A percentile compares a stretch with the other conserved stretches of the same genome.
Evolutionary conservation across 441 rosid genomes (phyloP).

Genomic region (Erodium trifolium): DNA sequence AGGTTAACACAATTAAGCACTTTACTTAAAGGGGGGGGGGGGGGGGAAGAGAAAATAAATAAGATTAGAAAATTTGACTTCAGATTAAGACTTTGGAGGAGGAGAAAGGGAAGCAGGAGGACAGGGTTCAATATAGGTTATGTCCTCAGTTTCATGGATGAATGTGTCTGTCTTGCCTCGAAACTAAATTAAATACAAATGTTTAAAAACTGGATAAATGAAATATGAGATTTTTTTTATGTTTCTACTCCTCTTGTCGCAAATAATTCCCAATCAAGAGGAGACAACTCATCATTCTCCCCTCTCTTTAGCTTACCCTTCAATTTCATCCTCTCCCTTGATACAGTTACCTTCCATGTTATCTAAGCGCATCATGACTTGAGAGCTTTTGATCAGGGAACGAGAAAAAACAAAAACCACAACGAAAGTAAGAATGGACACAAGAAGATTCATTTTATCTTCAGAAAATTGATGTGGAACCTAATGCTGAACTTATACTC

Average conservation of each 20-base stretch:
- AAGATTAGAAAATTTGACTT: not conserved
- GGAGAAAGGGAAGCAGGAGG: not conserved
- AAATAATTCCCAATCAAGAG: not conserved
- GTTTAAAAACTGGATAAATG: not conserved
- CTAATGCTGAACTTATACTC: constrained; percentile 1
- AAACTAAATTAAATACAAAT: not conserved
- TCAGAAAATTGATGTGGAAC: not conserved
- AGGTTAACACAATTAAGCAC: not conserved
- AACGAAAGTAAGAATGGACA: not conserved
- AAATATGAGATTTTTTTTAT: not conserved
- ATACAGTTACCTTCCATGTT: not conserved
- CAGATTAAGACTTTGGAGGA: not conserved
- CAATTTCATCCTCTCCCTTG: not conserved
- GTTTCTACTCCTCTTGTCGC: not conserved
- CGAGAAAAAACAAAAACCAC: not conserved
- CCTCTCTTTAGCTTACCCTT: not conserved
- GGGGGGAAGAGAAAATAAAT: not conserved
- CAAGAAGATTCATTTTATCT: not conserved
- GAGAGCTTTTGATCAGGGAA: not conserved
- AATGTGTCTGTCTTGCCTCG: not conserved
- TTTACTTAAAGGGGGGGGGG: not conserved
- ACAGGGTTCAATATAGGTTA: not conserved
- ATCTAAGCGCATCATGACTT: not conserved
- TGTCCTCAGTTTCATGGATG: not conserved
- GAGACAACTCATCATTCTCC: not conserved